These are phyloP conservation scores for Wolfiporia cocos DNA, from an alignment of 1,284 basidiomycete species.

Conservation along the genomic window DNA sequence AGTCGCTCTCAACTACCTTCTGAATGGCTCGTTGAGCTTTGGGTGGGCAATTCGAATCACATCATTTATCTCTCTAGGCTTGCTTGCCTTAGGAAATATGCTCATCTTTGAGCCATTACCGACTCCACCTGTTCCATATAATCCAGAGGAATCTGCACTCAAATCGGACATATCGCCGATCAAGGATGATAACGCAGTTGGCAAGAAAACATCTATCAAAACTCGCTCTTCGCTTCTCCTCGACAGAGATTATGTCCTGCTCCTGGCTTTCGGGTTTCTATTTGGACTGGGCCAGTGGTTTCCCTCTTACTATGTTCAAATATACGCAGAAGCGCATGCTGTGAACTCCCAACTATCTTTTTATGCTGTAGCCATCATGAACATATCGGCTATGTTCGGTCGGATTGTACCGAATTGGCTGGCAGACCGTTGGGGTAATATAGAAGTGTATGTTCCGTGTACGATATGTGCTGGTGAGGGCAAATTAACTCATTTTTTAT, in stretches of 20 bases:
- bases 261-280: conserved; percentile 14
- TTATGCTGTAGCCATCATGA: conserved; percentile 21
- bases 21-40: conserved; percentile 15
- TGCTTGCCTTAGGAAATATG: conserved; percentile 7
- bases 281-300: conserved; percentile 19
- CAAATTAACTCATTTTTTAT: background rate
- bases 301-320: conserved; percentile 21
- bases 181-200: background rate
- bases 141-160: too few relatives aligned
- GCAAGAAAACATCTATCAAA: background rate
- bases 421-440: conserved; percentile 18
- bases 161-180: too few relatives aligned
- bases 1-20: conserved; percentile 17
- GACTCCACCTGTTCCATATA: too few relatives aligned
- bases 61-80: conserved; percentile 6
- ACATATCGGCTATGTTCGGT: conserved; percentile 16
- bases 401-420: conserved; percentile 18
- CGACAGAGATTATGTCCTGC: conserved; percentile 15
- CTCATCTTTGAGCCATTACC: conserved; percentile 1
- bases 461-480: background rate
- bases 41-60: conserved; percentile 17
- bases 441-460: conserved; percentile 16
- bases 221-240: background rate
- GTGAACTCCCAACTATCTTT: conserved; percentile 13
- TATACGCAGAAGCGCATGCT: conserved; percentile 16